Evolutionary conservation across 1,139 yeast genomes (phyloP), one percentile per base, ranked within the genome.

Genomic region (Suhomyces terraborum): DNA sequence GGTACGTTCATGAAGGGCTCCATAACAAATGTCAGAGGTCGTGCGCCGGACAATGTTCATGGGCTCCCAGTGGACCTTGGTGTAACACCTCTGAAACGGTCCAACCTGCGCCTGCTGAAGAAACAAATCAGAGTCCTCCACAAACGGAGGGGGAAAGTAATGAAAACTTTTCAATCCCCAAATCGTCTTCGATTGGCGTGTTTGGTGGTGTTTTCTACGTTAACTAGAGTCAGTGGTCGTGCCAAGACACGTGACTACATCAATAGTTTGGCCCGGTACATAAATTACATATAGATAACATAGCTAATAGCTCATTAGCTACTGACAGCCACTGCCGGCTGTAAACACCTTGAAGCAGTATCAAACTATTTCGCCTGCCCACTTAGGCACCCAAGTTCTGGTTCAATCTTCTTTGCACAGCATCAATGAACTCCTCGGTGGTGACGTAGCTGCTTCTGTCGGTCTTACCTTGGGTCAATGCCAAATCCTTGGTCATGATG

Each of bases 401-500:
- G 50, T 64, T 59, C 50, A 75, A 67, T 55, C 73, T 74, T 45
- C 69, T 73, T 46, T 83, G 79, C 47, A 85, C 94, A 26, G 85
- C 85, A 50, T 80, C 83, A 54, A 85, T 75, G 59, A 85, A 85
- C 59, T 83, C 91, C 46, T 81, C 80, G 34, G 94, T 85, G 43
- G 88, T 82, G 38, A 84, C 93, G 55, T 83, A 84, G 35, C 80
- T 66, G 32, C 73, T 69, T 68, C 87, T 79, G 48, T 75, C 80
- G 35, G 84, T 77, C 54, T 74, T 79, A 45, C 89, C 89, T 55
- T 77, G 73, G 33, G 88, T 84, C 56, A 84, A 73, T 7, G 94
- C 93, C 59, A 85, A 76, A 62, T 85, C 94, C 64, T 85, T 85
- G 45, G 94, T 85, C 93, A 85, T 85, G 51, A 82, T 77, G 47